Conservation (phyloP, 2,329 filamentous ascomycete species). For the Sporothrix inflata region DNA sequence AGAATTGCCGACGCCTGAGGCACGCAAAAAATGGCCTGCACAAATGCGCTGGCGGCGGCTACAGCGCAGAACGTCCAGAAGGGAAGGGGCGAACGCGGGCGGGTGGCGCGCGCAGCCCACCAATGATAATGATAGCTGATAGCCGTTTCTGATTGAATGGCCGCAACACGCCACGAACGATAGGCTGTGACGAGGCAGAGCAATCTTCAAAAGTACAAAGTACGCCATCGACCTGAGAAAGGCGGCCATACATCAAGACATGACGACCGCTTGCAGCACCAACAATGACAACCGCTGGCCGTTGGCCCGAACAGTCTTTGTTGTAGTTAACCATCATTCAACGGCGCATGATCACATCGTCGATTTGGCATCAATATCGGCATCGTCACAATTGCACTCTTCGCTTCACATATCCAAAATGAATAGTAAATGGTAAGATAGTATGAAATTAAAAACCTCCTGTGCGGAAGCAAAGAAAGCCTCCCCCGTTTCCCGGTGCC, state of each 20-base stretch:
- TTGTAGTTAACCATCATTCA: not conserved
- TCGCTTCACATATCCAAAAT: not conserved
- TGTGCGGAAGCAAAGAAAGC: not conserved
- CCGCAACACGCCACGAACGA: slow-evolving; percentile 9
- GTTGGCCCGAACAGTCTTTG: not conserved
- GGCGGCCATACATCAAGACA: not conserved
- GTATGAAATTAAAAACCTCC: slow-evolving; percentile 25
- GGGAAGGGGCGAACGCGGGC: not conserved
- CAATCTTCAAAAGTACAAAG: slow-evolving; percentile 13
- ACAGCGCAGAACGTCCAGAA: not conserved
- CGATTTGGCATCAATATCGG: not conserved
- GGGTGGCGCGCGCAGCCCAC: not conserved
- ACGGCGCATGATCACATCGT: not conserved
- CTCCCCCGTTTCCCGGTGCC: slow-evolving; percentile 12
- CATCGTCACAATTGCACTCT: not conserved
- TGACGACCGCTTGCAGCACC: not conserved
- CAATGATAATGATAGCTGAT: slow-evolving; percentile 7
- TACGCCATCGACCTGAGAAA: not conserved
- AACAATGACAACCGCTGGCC: not conserved
- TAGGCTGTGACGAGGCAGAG: slow-evolving; percentile 1
- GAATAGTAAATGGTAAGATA: not conserved
- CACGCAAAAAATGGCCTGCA: not conserved
- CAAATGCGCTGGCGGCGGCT: not conserved
- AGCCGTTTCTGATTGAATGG: not conserved
- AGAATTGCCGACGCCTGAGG: slow-evolving; percentile 25